Conservation (phyloP, 345 rosid species). For the Salix brachista region DNA sequence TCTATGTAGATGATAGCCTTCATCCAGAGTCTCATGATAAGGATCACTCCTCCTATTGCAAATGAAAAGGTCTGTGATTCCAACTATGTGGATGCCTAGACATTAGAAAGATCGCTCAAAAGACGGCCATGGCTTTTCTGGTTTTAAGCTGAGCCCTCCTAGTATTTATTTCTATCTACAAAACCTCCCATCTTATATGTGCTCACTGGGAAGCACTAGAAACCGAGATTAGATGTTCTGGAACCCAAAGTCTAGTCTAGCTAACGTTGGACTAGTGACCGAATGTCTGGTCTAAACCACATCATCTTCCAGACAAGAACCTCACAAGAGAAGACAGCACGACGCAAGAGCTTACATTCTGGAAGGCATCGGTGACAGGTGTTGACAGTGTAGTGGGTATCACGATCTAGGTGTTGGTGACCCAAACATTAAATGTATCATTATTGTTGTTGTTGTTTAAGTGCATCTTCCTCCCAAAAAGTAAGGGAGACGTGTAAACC, state of each 20-base stretch:
- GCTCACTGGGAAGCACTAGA: not conserved
- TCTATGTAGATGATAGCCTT: slow-evolving; percentile 60
- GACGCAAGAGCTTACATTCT: not conserved
- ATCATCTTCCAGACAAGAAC: not conserved
- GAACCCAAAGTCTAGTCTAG: not conserved
- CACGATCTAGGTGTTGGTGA: not conserved
- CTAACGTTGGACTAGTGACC: not conserved
- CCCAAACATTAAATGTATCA: too few relatives aligned
- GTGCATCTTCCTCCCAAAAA: too few relatives aligned
- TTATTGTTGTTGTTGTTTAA: too few relatives aligned
- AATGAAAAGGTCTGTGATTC: slow-evolving; percentile 15
- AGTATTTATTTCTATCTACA: not conserved
- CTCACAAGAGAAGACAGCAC: not conserved
- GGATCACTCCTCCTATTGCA: slow-evolving; percentile 50
- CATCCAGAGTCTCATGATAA: slow-evolving; percentile 71
- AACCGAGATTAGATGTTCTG: slow-evolving; percentile 4
- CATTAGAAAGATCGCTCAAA: not conserved
- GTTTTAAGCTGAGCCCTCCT: not conserved
- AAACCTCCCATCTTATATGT: not conserved
- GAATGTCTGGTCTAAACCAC: not conserved
- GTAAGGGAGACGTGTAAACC: too few relatives aligned
- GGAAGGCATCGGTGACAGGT: not conserved
- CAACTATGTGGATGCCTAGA: slow-evolving; percentile 26
- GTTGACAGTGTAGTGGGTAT: not conserved
- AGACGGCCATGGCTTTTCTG: not conserved